A percentile compares a stretch with the other conserved stretches of the same genome.
Conservation (phyloP, 73 alveolate species). For the Paramecium sexaurelia region DNA sequence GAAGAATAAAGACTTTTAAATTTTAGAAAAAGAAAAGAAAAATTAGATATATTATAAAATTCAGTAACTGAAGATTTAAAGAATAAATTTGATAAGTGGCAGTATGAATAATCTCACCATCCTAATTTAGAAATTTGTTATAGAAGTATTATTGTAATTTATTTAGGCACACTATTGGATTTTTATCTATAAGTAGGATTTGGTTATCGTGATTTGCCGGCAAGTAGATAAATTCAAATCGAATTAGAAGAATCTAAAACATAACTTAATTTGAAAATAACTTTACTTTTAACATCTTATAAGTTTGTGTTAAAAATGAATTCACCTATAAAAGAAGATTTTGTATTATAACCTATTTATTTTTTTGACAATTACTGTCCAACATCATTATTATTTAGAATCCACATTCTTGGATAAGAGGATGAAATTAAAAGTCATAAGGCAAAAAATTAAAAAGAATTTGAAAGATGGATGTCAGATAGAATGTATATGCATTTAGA, state of each 20-base stretch:
- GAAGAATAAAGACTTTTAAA: constrained; percentile 10
- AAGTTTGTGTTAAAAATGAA: not conserved
- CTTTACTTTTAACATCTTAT: not conserved
- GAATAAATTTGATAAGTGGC: not conserved
- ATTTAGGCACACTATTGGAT: not conserved
- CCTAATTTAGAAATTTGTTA: not conserved
- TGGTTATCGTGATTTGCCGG: not conserved
- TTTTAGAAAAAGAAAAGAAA: not conserved
- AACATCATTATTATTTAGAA: not conserved
- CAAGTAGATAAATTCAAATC: not conserved
- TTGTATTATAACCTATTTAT: not conserved
- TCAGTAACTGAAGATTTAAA: not conserved
- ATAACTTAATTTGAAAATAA: not conserved
- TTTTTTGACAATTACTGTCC: not conserved
- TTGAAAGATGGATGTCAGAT: not conserved
- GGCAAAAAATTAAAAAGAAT: not conserved
- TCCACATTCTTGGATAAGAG: not conserved
- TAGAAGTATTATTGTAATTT: not conserved
- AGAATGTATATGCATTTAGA: not conserved
- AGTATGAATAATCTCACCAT: not conserved
- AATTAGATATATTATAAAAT: not conserved
- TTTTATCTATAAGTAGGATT: not conserved
- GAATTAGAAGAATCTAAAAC: not conserved
- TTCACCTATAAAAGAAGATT: not conserved
- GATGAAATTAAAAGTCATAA: not conserved